Percentiles rank a stretch among this genome's conserved stretches.
Evolutionary conservation across 179 eudicot genomes (phyloP).

Genomic region (Camellia oleifera): DNA sequence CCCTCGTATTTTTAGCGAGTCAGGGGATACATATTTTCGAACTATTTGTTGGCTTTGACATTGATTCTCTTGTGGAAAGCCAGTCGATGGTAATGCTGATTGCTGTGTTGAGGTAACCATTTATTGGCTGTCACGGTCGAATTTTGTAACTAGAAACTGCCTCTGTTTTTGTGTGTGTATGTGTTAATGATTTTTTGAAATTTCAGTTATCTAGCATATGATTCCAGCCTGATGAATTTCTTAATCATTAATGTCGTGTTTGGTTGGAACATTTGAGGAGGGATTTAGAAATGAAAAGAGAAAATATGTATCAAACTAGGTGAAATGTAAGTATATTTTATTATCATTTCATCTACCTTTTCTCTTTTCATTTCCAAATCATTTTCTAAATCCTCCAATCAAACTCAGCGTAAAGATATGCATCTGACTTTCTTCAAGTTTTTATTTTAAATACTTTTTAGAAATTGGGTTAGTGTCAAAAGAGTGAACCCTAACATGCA

Average conservation of each 20-base stretch:
- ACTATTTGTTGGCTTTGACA: background rate
- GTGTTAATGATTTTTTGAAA: background rate
- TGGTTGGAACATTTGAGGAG: too few relatives aligned
- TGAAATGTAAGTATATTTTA: too few relatives aligned
- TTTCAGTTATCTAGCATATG: slow-evolving; percentile 2
- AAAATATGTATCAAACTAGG: too few relatives aligned
- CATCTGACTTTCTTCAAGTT: background rate
- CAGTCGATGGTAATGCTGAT: background rate
- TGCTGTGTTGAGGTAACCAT: background rate
- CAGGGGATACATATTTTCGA: background rate
- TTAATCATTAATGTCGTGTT: background rate
- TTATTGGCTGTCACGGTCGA: background rate
- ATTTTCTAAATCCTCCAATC: too few relatives aligned
- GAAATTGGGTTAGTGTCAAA: too few relatives aligned
- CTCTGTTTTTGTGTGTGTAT: background rate
- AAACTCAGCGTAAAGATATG: background rate
- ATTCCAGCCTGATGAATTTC: background rate
- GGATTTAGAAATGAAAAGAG: too few relatives aligned
- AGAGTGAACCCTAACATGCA: too few relatives aligned
- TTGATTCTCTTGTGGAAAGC: background rate
- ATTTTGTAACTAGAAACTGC: background rate
- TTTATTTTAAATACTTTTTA: too few relatives aligned
- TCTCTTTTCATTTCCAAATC: too few relatives aligned
- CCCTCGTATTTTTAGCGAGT: background rate
- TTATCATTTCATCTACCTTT: too few relatives aligned